These are phyloP conservation scores for Mycena capillaripes DNA, from an alignment of 768 basidiomycete species.

Conservation along the genomic window DNA sequence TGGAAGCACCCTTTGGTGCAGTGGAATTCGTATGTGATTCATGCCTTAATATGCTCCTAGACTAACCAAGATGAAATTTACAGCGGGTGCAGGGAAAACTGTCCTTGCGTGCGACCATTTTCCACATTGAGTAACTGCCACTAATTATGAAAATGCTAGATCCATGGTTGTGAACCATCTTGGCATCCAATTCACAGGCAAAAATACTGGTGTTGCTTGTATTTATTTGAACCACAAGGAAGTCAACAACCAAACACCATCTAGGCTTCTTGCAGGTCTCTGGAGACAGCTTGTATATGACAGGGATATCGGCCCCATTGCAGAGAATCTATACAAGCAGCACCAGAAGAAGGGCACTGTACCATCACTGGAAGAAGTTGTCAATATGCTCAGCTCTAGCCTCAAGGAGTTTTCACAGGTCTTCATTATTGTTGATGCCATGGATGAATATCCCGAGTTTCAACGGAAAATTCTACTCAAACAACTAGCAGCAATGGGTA, in stretches of 20 bases:
- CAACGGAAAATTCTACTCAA: background rate
- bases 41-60: background rate
- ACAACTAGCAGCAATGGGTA: background rate
- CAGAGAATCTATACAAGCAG: conserved; percentile 8
- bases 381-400: background rate
- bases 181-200: background rate
- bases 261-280: too few species aligned
- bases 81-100: conserved; percentile 14
- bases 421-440: conserved; percentile 1
- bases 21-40: too few species aligned
- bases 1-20: too few species aligned
- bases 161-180: conserved; percentile 9
- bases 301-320: background rate
- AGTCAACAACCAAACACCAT: too few species aligned
- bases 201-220: conserved; percentile 3
- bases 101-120: conserved; percentile 10
- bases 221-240: too few species aligned
- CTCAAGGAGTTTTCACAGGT: background rate
- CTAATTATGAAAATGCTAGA: conserved; percentile 1
- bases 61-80: background rate
- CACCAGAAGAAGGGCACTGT: background rate
- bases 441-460: conserved; percentile 7
- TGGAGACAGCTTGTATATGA: background rate
- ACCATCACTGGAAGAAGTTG: conserved; percentile 1
- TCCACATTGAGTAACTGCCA: background rate